Evolutionary conservation across 345 rosid species (phyloP).

Genomic region (Populus simonii): DNA sequence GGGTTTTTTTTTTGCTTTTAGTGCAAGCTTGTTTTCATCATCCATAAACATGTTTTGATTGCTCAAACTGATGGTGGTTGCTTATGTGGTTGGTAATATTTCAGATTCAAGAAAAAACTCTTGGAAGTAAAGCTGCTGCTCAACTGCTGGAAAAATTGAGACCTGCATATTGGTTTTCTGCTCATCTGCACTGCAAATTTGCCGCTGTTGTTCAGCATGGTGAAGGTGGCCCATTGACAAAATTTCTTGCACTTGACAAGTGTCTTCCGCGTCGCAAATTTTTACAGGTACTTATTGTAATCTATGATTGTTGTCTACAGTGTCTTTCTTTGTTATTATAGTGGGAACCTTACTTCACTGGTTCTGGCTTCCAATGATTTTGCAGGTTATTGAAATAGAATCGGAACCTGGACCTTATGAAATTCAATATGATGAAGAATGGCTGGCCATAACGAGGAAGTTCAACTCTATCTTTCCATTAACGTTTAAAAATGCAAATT

Average conservation of each 20-base stretch:
- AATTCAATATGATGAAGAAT: constrained; percentile 82
- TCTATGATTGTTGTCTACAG: constrained; percentile 1
- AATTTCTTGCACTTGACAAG: constrained; percentile 89
- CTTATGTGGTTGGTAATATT: constrained; percentile 12
- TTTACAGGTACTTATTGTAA: constrained; percentile 52
- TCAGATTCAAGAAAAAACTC: constrained; percentile 61
- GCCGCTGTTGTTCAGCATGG: constrained; percentile 84
- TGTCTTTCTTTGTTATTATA: constrained; percentile 5
- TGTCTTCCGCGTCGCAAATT: constrained; percentile 71
- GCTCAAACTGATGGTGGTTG: not conserved
- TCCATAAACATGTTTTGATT: not conserved
- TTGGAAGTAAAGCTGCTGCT: constrained; percentile 90
- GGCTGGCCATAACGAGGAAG: constrained; percentile 68
- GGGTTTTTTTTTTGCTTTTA: not conserved
- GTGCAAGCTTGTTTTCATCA: not conserved
- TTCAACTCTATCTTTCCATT: constrained; percentile 70
- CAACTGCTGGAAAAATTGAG: constrained; percentile 70
- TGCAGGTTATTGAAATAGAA: constrained; percentile 74
- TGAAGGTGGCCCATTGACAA: constrained; percentile 62
- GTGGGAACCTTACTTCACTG: constrained; percentile 21
- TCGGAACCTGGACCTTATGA: constrained; percentile 74
- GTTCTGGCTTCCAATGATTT: constrained; percentile 11
- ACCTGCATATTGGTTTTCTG: constrained; percentile 89
- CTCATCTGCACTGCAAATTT: constrained; percentile 91
- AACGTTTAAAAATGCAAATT: constrained; percentile 42